Evolutionary conservation across 805 yeast species (phyloP), one percentile per base, ranked within the genome.

Genomic region (Candida sonorensis): DNA sequence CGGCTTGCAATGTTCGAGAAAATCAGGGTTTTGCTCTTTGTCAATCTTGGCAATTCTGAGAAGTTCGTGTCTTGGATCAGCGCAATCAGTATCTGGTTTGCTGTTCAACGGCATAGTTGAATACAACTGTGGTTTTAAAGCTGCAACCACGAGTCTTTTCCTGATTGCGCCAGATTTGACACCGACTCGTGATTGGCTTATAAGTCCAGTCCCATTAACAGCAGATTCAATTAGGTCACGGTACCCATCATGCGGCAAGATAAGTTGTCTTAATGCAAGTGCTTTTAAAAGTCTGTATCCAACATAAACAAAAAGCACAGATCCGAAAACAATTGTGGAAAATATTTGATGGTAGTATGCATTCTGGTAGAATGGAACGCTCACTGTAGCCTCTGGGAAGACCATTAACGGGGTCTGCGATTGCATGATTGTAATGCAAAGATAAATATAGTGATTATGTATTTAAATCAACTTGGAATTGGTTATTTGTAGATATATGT

Each of bases 31-130:
- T 14, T 51, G 35, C 3, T 37, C 41, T 16, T 43, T 40, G 36
- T 56, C 61, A 17, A 46, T 20, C 29, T 43, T 37, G 17, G 62
- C 50, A 14, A 59, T 41, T 24, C 59, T 40, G 7, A 59, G 28
- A 2, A 30, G 18, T 11, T 32, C 31, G 26, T 41, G 42, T 13
- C 25, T 31, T 7, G 25, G 15, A 17, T 40, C 35, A 6, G 41
- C 30, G 5, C 34, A 23, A 21, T 50, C 44, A 2, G 40, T 30
- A 17, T 37, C 42, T 5, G 41, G 37, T 16, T 36, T 30, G 1
- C 46, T 38, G 33, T 45, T 48, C 23, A 57, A 42, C 13, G 57
- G 57, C 39, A 56, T 38, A 5, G 64, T 59, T n/a, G 62, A 55
- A 34, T 59, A 54, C 19, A 44, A 35, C 17, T 48, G 48, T 10